phyloP scores from a whole-genome alignment of 2,329 filamentous ascomycete species.

The Ceratocystis ficicola region DNA sequence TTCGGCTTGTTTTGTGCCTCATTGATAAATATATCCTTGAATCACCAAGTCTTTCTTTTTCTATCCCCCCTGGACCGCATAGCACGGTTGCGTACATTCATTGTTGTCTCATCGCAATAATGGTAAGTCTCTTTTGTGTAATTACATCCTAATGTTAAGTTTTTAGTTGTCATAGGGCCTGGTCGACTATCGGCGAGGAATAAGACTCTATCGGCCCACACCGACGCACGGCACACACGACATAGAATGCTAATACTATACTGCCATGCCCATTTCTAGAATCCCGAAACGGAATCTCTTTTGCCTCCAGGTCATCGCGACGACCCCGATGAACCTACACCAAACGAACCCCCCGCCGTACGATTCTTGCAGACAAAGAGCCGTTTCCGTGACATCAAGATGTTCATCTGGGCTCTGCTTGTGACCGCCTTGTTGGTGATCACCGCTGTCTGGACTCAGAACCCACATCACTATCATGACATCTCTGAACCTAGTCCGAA shows the following conservation, averaged over 20 bases:
- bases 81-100: not conserved
- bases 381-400: slow-evolving; percentile 54
- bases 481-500: slow-evolving; percentile 24
- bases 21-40: slow-evolving; percentile 4
- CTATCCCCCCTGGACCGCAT: not conserved
- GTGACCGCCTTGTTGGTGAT: slow-evolving; percentile 70
- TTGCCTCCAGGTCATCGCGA: slow-evolving; percentile 28
- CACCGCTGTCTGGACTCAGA: slow-evolving; percentile 64
- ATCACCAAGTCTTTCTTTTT: not conserved
- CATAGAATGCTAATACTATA: not conserved
- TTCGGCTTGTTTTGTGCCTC: not conserved
- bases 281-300: slow-evolving; percentile 26
- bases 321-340: slow-evolving; percentile 27
- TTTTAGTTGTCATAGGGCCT: not conserved
- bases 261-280: not conserved
- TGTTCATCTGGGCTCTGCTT: slow-evolving; percentile 72
- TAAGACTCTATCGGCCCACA: not conserved
- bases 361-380: slow-evolving; percentile 21
- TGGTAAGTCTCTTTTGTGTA: slow-evolving; percentile 19
- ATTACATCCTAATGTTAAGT: not conserved
- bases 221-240: slow-evolving; percentile 1
- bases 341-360: slow-evolving; percentile 25
- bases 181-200: not conserved
- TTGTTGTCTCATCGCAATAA: slow-evolving; percentile 10
- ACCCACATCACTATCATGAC: slow-evolving; percentile 52